Evolutionary conservation across 305 asterid species (phyloP), one percentile per base, ranked within the genome.

Genomic region (Ruellia speciosa): DNA sequence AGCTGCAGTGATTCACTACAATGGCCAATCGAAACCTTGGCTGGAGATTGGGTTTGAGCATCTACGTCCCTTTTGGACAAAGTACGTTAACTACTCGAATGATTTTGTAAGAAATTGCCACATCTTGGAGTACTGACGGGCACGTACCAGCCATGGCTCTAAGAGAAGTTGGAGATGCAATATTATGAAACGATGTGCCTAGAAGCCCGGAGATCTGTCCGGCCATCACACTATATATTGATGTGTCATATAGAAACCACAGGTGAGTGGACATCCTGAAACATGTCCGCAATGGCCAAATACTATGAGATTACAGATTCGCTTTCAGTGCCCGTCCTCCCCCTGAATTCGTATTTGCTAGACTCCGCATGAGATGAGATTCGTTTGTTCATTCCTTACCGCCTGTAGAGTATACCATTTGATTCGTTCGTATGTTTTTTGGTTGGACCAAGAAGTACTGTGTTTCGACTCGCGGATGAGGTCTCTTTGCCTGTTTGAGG

Each of bases 381-480:
- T 66, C 80, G 56, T 37, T 37, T 74, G 72, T 77, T 69, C 74
- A 67, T 86, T 88, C 78, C 70, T 81, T 74, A 14, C 59, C 62
- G 68, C 78, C 68, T 84, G 95, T 81, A 78, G 73, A 71, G 78
- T 79, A 82, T 24, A 4, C 75, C 76, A 76, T 64, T 76, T 70
- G 14, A 43, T 43, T 43, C 15, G 62, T 76, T 37, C 41, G 41
- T 37, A 24, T 74, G 14, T 68, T 72, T 67, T 74, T 79, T 75
- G 74, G 72, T 76, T 72, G 79, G 80, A 58, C 64, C 66, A 68
- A 70, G 74, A 71, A 37, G 41, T 37, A 70, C 41, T 72, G 67
- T 45, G 81, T 70, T 72, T 81, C 54, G 67, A 63, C 78, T 72
- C 75, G 72, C 58, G 67, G 68, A 50, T 67, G 63, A 76, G 76